These are phyloP conservation scores for Chlorella sp. DNA, from an alignment of 139 green algal species.

Conservation along the genomic window DNA sequence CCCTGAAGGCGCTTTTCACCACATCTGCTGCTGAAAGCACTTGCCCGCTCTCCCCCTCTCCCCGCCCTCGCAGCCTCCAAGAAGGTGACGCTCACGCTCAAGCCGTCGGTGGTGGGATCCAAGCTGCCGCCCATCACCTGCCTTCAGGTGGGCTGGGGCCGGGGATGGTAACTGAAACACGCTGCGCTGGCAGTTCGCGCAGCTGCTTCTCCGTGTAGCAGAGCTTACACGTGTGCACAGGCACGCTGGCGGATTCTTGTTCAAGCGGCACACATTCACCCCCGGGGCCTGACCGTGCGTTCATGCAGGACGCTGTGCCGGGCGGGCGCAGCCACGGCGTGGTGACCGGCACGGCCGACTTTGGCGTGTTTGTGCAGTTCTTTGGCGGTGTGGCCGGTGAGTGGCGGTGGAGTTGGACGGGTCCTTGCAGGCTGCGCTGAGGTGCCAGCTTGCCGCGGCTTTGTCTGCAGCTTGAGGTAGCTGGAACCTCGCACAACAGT, in stretches of 20 bases:
- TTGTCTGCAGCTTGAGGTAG: too few relatives aligned
- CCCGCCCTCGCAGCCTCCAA: constrained; percentile 9
- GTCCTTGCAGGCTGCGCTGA: too few relatives aligned
- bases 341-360: constrained; percentile 83
- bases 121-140: constrained; percentile 74
- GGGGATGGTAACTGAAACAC: too few relatives aligned
- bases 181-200: not conserved
- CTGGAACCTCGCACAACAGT: too few relatives aligned
- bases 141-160: constrained; percentile 39
- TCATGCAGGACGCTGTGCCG: constrained; percentile 57
- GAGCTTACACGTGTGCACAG: too few relatives aligned
- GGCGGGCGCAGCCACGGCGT: constrained; percentile 83
- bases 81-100: constrained; percentile 82
- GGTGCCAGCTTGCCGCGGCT: too few relatives aligned
- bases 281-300: too few relatives aligned
- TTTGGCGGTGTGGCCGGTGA: constrained; percentile 79
- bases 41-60: not conserved
- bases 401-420: not conserved
- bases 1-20: too few relatives aligned
- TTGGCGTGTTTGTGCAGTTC: constrained; percentile 92
- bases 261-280: too few relatives aligned
- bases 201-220: too few relatives aligned
- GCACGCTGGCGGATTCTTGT: too few relatives aligned
- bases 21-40: too few relatives aligned
- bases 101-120: constrained; percentile 79